Percentiles rank a stretch among this genome's conserved stretches.
Evolutionary conservation across 2,329 filamentous ascomycete genomes (phyloP).

Genomic region (Pseudonectria foliicola): DNA sequence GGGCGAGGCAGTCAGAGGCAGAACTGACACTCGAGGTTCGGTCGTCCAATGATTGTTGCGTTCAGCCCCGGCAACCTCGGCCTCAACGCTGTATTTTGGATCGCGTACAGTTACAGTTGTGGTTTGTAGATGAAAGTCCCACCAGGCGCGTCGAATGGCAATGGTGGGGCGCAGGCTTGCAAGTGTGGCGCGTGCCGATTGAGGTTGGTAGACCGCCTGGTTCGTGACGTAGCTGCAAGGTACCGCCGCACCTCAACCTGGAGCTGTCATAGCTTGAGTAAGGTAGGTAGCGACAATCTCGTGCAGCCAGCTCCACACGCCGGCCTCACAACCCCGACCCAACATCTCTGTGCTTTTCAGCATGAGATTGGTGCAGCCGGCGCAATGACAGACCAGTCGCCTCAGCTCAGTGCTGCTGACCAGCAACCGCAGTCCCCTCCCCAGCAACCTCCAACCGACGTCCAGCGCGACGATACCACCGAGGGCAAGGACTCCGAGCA

Average conservation of each 20-base stretch:
- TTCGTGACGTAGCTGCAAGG: conserved; percentile 24
- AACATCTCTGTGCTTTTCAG: conserved; percentile 15
- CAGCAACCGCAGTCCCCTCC: conserved; percentile 12
- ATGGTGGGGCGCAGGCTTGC: conserved; percentile 2
- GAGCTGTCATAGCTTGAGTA: conserved; percentile 21
- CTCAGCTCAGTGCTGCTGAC: conserved; percentile 24
- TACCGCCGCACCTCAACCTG: conserved; percentile 10
- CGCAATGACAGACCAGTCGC: conserved; percentile 37
- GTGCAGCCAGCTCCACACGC: too few species aligned
- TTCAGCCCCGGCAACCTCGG: too few species aligned
- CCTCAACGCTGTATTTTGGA: neutral
- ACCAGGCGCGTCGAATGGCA: neutral
- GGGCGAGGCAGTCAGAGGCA: neutral
- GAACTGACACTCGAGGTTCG: neutral
- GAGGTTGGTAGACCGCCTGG: conserved; percentile 4
- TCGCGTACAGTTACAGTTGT: too few species aligned
- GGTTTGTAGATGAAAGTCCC: too few species aligned
- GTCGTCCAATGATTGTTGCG: too few species aligned
- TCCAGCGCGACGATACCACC: conserved; percentile 9
- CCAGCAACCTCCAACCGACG: conserved; percentile 13
- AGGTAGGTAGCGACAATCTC: too few species aligned
- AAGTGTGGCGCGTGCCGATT: conserved; percentile 10
- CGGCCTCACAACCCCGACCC: conserved; percentile 6
- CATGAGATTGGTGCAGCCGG: conserved; percentile 22
- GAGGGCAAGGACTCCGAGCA: conserved; percentile 4